Conservation (phyloP, 768 basidiomycete species). For the Psilocybe cyanescens region DNA sequence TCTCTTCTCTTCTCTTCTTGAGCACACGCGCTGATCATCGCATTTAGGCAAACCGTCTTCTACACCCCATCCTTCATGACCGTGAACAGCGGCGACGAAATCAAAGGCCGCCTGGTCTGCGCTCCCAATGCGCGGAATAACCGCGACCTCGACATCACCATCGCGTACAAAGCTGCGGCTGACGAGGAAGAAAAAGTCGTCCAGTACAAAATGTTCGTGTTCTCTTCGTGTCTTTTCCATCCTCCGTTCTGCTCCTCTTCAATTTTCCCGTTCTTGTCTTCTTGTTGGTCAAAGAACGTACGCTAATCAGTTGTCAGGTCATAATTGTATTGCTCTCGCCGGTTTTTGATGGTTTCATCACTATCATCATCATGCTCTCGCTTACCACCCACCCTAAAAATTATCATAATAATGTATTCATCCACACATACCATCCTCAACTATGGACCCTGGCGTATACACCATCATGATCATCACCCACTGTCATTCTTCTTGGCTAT, state of each 20-base stretch:
- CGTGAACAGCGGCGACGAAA: slow-evolving; percentile 68
- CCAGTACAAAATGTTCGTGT: slow-evolving; percentile 87
- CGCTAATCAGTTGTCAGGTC: slow-evolving; percentile 80
- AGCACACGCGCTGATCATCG: neutral
- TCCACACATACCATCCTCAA: slow-evolving; percentile 12
- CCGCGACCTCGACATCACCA: slow-evolving; percentile 90
- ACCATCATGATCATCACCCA: neutral
- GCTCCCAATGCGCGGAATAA: slow-evolving; percentile 92
- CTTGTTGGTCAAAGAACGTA: slow-evolving; percentile 33
- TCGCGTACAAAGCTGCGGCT: slow-evolving; percentile 62
- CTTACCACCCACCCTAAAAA: slow-evolving; percentile 7
- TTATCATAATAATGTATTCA: slow-evolving; percentile 4
- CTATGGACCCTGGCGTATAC: neutral
- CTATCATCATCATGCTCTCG: slow-evolving; percentile 1
- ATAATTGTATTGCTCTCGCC: slow-evolving; percentile 42
- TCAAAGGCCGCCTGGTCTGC: slow-evolving; percentile 75
- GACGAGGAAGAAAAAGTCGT: slow-evolving; percentile 41
- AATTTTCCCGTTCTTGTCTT: slow-evolving; percentile 9
- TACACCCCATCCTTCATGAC: slow-evolving; percentile 86
- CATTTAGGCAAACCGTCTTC: slow-evolving; percentile 89
- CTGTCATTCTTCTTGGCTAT: neutral
- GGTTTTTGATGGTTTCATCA: slow-evolving; percentile 13
- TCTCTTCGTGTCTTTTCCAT: slow-evolving; percentile 30
- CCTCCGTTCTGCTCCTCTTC: slow-evolving; percentile 6
- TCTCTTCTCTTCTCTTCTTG: neutral